phyloP scores from a whole-genome alignment of 768 basidiomycete species.

The Coprinellus micaceus region DNA sequence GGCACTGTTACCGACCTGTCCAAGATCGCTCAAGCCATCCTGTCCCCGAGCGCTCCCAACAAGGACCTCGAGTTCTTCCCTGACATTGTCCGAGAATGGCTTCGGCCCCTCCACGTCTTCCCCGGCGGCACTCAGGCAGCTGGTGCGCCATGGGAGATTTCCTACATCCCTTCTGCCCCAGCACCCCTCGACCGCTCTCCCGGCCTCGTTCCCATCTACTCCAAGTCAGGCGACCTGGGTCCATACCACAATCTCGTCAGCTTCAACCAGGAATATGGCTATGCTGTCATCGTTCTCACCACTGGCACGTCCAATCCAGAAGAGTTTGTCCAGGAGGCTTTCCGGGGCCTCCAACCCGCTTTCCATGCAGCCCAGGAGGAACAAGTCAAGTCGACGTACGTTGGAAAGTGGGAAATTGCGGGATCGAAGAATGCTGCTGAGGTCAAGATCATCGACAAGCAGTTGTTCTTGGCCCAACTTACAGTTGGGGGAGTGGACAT shows the following conservation, averaged over 20 bases:
- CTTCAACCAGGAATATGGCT: slow-evolving; percentile 30
- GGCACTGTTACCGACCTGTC: slow-evolving; percentile 44
- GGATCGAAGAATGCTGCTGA: slow-evolving; percentile 19
- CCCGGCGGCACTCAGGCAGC: slow-evolving; percentile 31
- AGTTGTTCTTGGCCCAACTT: slow-evolving; percentile 27
- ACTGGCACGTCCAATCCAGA: slow-evolving; percentile 33
- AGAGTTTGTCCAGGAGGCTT: slow-evolving; percentile 26
- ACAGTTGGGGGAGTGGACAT: slow-evolving; percentile 32
- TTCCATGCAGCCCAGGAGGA: slow-evolving; percentile 30
- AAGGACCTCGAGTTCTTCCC: slow-evolving; percentile 31
- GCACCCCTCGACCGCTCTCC: slow-evolving; percentile 29
- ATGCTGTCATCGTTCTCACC: slow-evolving; percentile 38
- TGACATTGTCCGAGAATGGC: slow-evolving; percentile 37
- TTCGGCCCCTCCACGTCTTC: slow-evolving; percentile 30
- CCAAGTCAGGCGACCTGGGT: not conserved
- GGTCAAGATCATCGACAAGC: slow-evolving; percentile 27
- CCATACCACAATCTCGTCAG: not conserved
- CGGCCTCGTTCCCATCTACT: slow-evolving; percentile 25
- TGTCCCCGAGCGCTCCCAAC: slow-evolving; percentile 36
- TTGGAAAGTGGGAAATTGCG: slow-evolving; percentile 34
- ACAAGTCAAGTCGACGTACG: slow-evolving; percentile 23
- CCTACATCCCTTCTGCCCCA: slow-evolving; percentile 14
- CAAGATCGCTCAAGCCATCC: slow-evolving; percentile 23
- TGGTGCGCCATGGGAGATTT: slow-evolving; percentile 43
- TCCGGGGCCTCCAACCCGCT: slow-evolving; percentile 25